A percentile compares a stretch with the other conserved stretches of the same genome.
Evolutionary conservation across 1,284 basidiomycete species (phyloP).

Genomic region (Tylopilus orsonianus): DNA sequence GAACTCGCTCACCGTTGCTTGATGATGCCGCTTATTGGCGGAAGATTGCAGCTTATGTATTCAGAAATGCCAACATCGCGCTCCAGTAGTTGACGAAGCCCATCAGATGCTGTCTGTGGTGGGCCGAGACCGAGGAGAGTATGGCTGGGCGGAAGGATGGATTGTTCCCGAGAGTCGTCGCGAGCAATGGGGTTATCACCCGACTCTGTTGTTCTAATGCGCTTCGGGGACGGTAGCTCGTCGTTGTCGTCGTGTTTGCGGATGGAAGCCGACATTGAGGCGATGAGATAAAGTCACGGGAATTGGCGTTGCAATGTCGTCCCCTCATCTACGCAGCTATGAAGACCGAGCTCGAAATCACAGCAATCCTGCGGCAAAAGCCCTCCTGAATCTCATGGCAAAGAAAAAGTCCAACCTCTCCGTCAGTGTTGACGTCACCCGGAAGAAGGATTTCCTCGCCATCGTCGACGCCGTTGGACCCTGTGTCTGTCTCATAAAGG

Average conservation of each 20-base stretch:
- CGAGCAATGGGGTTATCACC: constrained; percentile 8
- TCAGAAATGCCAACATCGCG: constrained; percentile 89
- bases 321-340: constrained; percentile 56
- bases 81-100: constrained; percentile 64
- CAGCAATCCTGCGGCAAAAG: constrained; percentile 71
- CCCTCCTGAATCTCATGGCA: constrained; percentile 81
- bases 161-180: constrained; percentile 11
- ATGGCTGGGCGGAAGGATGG: constrained; percentile 72
- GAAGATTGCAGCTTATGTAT: constrained; percentile 73
- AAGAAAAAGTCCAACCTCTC: constrained; percentile 92
- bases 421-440: constrained; percentile 94
- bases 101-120: constrained; percentile 47
- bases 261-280: constrained; percentile 33
- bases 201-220: constrained; percentile 47
- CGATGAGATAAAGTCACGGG: not conserved
- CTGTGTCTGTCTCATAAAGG: constrained; percentile 94
- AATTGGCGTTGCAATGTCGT: constrained; percentile 38
- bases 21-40: constrained; percentile 85
- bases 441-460: constrained; percentile 75
- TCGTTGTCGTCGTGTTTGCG: constrained; percentile 55
- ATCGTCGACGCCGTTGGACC: constrained; percentile 90
- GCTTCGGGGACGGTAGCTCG: constrained; percentile 52
- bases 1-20: constrained; percentile 76
- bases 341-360: constrained; percentile 61
- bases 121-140: constrained; percentile 56